Evolutionary conservation across 2,329 filamentous ascomycete species (phyloP), one percentile per base, ranked within the genome.

Genomic region (Sarocladiaceae sp.): DNA sequence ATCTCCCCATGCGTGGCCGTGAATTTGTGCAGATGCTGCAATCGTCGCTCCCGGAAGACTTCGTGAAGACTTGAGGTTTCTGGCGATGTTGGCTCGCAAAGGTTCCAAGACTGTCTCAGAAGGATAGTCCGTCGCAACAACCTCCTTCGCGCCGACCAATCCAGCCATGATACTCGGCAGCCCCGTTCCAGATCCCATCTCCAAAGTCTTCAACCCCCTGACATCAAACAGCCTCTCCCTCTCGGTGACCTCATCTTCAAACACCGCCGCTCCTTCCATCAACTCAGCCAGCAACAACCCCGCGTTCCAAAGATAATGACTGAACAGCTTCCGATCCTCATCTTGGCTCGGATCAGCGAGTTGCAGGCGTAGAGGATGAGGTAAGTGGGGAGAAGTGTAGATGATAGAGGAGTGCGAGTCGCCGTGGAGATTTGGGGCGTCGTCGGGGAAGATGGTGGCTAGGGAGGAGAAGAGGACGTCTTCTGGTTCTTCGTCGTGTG

Each of bases 291-390:
- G 69, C 56, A 79, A 65, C 46, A 84, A 64, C 17, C 73, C 76
- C 6, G 85, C 75, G 66, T 90, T 90, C 86, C 86, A 90, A 23
- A 90, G 68, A 64, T 85, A 88, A 63, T 90, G 86, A 55, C 83
- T 82, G 63, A 88, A 90, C 40, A 89, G 75, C 18, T 68, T 65
- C 48, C 84, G 70, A 59, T 83, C 78, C 26, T 74, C 67, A 52
- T 84, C 80, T 28, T 66, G 71, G 28, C 70, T 63, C 12, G 69
- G 82, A 59, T 80, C 71, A 20, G 73, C 66, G 17, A 80, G 70
- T 8, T 68, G 67, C 59, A 80, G 68, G 40, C 64, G 57, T 40
- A 80, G 61, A 11, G 72, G 70, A 50, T 62, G 64, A 15, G 72
- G 75, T 15, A 80, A 71, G 54, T 72, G 70, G 33, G 72, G 78